Conservation (phyloP, 2,329 filamentous ascomycete genomes). For the Graphilbum fragrans region DNA sequence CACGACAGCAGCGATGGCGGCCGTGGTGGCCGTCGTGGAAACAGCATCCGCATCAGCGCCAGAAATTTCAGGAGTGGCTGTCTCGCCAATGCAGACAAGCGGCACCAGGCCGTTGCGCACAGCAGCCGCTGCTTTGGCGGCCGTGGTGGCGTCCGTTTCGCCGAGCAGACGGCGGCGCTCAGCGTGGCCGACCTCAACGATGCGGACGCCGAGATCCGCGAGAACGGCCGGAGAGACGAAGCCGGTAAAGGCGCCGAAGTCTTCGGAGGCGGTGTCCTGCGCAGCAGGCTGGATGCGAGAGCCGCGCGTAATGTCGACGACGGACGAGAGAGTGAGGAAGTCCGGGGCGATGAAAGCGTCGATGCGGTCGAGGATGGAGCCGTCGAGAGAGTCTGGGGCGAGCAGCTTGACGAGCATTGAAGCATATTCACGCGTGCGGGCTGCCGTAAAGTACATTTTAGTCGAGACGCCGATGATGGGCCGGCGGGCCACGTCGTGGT, state of each 20-base stretch:
- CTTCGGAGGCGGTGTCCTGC: slow-evolving; percentile 62
- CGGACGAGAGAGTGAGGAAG: slow-evolving; percentile 53
- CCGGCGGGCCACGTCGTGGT: slow-evolving; percentile 23
- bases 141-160: slow-evolving; percentile 59
- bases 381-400: slow-evolving; percentile 12
- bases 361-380: slow-evolving; percentile 30
- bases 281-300: slow-evolving; percentile 54
- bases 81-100: slow-evolving; percentile 71
- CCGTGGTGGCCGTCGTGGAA: slow-evolving; percentile 35
- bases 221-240: slow-evolving; percentile 62
- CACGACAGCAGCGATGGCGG: slow-evolving; percentile 54
- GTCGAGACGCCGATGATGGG: slow-evolving; percentile 62
- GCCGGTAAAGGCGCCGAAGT: slow-evolving; percentile 63
- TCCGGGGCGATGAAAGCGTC: slow-evolving; percentile 72
- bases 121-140: slow-evolving; percentile 57
- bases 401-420: slow-evolving; percentile 32
- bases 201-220: slow-evolving; percentile 51
- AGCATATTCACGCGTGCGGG: slow-evolving; percentile 47
- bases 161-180: slow-evolving; percentile 61
- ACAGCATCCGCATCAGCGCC: neutral
- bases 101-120: slow-evolving; percentile 61
- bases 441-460: slow-evolving; percentile 69
- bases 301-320: slow-evolving; percentile 31
- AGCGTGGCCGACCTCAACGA: slow-evolving; percentile 73
- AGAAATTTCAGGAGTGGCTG: slow-evolving; percentile 25